These are phyloP conservation scores for Jasminum sambac DNA, from an alignment of 257 asterid genomes.

Conservation along the genomic window DNA sequence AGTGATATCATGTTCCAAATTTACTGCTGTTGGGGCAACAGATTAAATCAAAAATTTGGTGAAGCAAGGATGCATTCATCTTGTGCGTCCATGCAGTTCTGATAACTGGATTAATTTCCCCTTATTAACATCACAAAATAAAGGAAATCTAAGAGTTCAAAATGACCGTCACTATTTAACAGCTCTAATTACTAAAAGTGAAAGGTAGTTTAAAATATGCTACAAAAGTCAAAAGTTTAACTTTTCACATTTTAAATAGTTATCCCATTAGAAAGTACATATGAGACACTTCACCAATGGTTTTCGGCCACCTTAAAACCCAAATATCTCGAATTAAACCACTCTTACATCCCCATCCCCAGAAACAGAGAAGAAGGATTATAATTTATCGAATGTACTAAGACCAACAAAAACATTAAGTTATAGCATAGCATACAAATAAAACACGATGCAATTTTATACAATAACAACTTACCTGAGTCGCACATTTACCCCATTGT, in stretches of 20 bases:
- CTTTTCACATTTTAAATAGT: neutral
- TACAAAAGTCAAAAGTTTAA: neutral
- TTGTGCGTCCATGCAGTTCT: neutral
- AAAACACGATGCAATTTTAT: neutral
- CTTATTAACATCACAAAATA: conserved; percentile 14
- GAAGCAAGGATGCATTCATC: neutral
- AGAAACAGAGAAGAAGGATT: conserved; percentile 12
- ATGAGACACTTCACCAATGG: conserved; percentile 1
- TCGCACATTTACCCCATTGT: conserved; percentile 90
- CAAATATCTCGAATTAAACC: conserved; percentile 3
- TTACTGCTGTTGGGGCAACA: neutral
- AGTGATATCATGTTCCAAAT: neutral
- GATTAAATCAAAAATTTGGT: neutral
- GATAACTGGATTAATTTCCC: neutral
- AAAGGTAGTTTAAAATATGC: neutral
- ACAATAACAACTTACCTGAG: conserved; percentile 62
- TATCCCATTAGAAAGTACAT: neutral
- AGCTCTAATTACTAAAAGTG: neutral
- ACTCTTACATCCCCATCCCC: conserved; percentile 11
- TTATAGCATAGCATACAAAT: neutral
- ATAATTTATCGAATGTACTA: conserved; percentile 12
- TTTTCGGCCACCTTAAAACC: neutral
- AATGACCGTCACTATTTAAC: neutral
- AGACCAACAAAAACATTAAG: conserved; percentile 14
- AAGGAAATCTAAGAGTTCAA: neutral